Base-by-base conservation (phyloP, 2,329 filamentous ascomycete genomes). In the Magnaporthiopsis poae region DNA sequence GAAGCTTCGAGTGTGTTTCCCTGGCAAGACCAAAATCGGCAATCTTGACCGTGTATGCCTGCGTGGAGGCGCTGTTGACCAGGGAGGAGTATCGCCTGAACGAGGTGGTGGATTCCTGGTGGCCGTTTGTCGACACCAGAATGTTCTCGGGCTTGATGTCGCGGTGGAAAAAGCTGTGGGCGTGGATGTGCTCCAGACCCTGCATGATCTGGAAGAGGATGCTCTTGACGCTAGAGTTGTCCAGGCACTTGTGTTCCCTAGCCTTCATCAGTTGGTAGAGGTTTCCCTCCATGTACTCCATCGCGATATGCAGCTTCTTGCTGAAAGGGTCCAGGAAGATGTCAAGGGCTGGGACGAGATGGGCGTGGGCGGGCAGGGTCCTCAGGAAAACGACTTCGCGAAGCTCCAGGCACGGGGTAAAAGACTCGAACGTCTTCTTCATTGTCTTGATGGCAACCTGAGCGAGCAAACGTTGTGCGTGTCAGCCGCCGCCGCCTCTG, bases 221-320 rank as follows among this genome's bases (percentile, higher is more conserved):
- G 80, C 94, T 98, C 84, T 99, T 98, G 68, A 99, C 95, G 73
- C 91, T 96, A 68, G 85, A 86, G 66, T 90, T 90, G 74, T 99
- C 95, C 35, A 99, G 84, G 69, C 84, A 90, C 78, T 98, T 98
- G 82, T 97, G 94, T 72, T 99, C 95, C 68, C 95, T 88, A 65
- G 95, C 90, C 81, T 99, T 99, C 95, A 99, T 99, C 69, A 99
- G 80, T 78, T 99, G 95, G 78, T 99, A 99, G 0, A 99, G 84
- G 77, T 99, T 99, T 64, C 95, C 95, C 76, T 99, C 95, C 95
- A 99, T 99, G 79, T 96, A 97, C 80, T 99, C 95, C 95, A 99
- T 99, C 74, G 87, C 89, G 71, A 99, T 99, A 78, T 99, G 95
- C 61, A 99, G 87, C 79, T 97, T 96, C 80, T 93, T 96, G 80